Evolutionary conservation across 2,329 filamentous ascomycete species (phyloP), one percentile per base, ranked within the genome.

Genomic region (Apiospora malaysiana): DNA sequence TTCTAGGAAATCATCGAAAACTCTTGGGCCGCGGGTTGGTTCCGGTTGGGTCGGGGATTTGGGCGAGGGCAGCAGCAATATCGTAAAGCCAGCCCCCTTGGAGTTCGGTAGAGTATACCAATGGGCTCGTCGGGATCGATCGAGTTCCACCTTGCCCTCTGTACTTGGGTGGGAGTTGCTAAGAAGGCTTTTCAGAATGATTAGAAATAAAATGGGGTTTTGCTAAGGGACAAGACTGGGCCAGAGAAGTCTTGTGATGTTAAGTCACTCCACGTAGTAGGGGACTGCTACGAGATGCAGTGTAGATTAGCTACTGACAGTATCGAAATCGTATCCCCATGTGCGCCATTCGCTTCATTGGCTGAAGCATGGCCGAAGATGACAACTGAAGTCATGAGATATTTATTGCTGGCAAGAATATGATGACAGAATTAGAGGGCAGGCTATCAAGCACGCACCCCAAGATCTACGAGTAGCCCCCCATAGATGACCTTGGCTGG

Each of bases 31-130:
- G 18, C n/a, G 56, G 56, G 56, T 63, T 63, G 56, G 56, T 40
- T 63, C 56, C 40, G 56, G 56, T 40, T 40, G 32, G 56, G 56
- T 63, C 56, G 56, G 56, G 56, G 16, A 40, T 40, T 40, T 67
- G 65, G 40, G 40, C 25, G 65, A 21, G 43, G 65, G 56, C 40
- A 16, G 40, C 65, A 59, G 27, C 18, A 10, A 67, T 10, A 67
- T 25, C n/a, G 65, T 46, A 21, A 32, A 32, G 65, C n/a, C 65
- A n/a, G 43, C 40, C 65, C 65, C 65, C 9, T 63, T 63, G 56
- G 56, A 40, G 56, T 63, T 67, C 40, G 65, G 65, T 67, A 67
- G 56, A 67, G 65, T 46, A 67, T 67, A 46, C 65, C 65, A 37
- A 21, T 27, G 43, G 40, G 40, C 23, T 27, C 63, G 42, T 45